Percentiles rank a stretch among this genome's conserved stretches.
Conservation (phyloP, 768 basidiomycete genomes). For the Phallus indusiatus region DNA sequence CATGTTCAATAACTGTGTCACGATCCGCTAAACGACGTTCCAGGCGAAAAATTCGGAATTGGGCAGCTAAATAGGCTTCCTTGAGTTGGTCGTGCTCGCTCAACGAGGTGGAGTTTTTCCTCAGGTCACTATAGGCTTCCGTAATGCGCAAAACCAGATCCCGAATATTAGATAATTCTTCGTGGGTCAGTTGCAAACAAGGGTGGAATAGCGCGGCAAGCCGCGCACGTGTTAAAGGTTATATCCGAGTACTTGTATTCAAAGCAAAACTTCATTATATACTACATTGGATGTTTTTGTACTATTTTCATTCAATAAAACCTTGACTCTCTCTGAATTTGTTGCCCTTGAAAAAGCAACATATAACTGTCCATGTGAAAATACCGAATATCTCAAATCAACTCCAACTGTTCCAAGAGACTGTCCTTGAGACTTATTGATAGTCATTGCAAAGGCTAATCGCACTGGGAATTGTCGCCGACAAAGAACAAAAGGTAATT, state of each 20-base stretch:
- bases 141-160: conserved; percentile 37
- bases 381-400: conserved; percentile 27
- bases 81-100: conserved; percentile 30
- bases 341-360: conserved; percentile 33
- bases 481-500: conserved; percentile 18
- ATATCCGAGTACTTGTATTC: too few species aligned
- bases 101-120: conserved; percentile 31
- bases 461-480: conserved; percentile 33
- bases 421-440: conserved; percentile 43
- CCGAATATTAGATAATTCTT: conserved; percentile 29
- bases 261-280: conserved; percentile 20
- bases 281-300: conserved; percentile 21
- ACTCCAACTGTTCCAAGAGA: conserved; percentile 33
- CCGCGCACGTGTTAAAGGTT: too few species aligned
- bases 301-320: conserved; percentile 16
- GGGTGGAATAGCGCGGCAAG: too few species aligned
- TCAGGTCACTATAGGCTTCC: conserved; percentile 40
- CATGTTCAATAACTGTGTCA: conserved; percentile 55
- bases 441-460: conserved; percentile 37
- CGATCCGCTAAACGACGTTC: conserved; percentile 63
- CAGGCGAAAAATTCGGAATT: conserved; percentile 39
- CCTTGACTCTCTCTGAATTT: conserved; percentile 19
- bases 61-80: conserved; percentile 29
- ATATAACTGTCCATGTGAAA: conserved; percentile 37
- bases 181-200: conserved; percentile 22